Conservation (phyloP, 305 asterid species). For the Fraxinus xanthoxyloides region DNA sequence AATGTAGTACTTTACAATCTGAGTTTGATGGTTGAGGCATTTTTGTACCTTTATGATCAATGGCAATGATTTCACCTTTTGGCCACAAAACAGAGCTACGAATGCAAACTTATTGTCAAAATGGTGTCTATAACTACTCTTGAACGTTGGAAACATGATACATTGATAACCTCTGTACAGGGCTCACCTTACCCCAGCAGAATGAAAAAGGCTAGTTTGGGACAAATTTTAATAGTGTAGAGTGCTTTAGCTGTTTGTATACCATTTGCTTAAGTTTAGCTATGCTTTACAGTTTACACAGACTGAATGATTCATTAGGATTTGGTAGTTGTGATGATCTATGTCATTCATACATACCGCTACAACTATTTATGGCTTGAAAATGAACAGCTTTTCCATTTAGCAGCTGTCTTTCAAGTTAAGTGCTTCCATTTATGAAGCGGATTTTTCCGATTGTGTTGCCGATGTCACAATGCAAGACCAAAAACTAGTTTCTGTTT, state of each 20-base stretch:
- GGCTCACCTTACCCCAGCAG: not conserved
- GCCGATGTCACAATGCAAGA: not conserved
- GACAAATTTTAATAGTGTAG: not conserved
- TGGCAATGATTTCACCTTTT: not conserved
- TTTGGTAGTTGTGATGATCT: not conserved
- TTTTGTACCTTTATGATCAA: not conserved
- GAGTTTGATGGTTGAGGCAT: not conserved
- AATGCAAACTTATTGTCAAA: not conserved
- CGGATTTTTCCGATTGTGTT: not conserved
- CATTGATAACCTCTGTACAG: not conserved
- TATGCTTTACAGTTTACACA: not conserved
- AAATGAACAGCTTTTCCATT: not conserved
- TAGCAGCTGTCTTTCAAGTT: not conserved
- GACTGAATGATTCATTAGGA: not conserved
- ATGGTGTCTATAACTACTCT: not conserved
- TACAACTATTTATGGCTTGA: not conserved
- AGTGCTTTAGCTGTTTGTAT: not conserved
- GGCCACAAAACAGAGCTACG: not conserved
- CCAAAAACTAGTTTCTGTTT: not conserved
- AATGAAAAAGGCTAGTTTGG: not conserved
- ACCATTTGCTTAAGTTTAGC: slow-evolving; percentile 8
- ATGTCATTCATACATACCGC: not conserved
- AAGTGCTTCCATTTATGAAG: not conserved
- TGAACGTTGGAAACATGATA: not conserved
- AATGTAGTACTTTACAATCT: not conserved